Percentiles rank a stretch among this genome's conserved stretches.
These are phyloP conservation scores for Fusarium transvaalense DNA, from an alignment of 2,329 filamentous ascomycete genomes.

Conservation along the genomic window DNA sequence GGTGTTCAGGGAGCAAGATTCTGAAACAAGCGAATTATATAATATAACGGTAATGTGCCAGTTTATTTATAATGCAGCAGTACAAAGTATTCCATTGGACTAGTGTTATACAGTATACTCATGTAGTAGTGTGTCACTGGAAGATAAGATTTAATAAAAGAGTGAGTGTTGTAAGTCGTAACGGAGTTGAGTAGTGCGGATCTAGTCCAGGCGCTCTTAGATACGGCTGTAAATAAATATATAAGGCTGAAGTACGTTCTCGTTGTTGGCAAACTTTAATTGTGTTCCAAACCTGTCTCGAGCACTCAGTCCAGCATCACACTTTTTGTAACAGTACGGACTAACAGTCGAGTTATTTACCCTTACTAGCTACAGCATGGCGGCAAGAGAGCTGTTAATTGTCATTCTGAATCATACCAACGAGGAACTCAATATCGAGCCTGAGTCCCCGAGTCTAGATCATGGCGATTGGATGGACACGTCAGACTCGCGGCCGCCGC, in stretches of 20 bases:
- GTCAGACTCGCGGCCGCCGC: not conserved
- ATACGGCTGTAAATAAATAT: not conserved
- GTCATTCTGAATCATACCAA: constrained; percentile 33
- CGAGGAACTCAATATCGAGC: constrained; percentile 23
- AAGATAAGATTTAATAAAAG: too few relatives aligned
- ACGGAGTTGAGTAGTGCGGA: too few relatives aligned
- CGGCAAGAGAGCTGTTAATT: constrained; percentile 14
- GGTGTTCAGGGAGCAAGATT: not conserved
- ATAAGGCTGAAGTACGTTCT: not conserved
- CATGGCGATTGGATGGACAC: constrained; percentile 12
- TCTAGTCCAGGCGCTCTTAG: too few relatives aligned
- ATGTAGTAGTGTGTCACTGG: too few relatives aligned
- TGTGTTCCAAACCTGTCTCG: too few relatives aligned
- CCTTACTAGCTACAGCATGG: not conserved
- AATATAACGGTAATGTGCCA: too few relatives aligned
- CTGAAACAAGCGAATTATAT: not conserved
- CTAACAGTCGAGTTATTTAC: not conserved
- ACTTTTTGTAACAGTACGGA: not conserved
- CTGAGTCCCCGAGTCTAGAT: not conserved
- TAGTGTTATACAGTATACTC: too few relatives aligned
- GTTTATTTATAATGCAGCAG: too few relatives aligned
- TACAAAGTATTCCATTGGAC: too few relatives aligned
- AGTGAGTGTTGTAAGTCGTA: too few relatives aligned
- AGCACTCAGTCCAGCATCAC: too few relatives aligned
- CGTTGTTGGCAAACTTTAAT: not conserved